phyloP scores from a whole-genome alignment of 2,329 filamentous ascomycete genomes.

The Ceratocystis colombiana region DNA sequence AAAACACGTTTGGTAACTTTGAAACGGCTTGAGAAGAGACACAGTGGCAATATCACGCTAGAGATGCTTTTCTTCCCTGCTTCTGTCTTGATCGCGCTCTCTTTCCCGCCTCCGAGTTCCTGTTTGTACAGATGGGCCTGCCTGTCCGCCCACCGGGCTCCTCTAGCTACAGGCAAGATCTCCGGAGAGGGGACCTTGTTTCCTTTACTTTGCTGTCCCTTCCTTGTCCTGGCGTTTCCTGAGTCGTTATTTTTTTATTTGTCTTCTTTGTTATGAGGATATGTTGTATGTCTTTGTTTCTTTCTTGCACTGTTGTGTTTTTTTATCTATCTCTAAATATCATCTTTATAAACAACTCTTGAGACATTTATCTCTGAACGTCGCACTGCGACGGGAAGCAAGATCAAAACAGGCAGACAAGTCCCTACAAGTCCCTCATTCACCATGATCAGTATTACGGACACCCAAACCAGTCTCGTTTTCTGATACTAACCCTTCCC shows the following conservation, averaged over 20 bases:
- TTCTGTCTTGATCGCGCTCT: not conserved
- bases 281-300: not conserved
- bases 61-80: not conserved
- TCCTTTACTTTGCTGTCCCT: constrained; percentile 12
- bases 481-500: not conserved
- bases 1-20: constrained; percentile 83
- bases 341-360: constrained; percentile 1
- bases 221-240: not conserved
- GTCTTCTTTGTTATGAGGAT: constrained; percentile 11
- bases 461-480: too few species aligned
- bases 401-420: too few species aligned
- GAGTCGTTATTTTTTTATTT: constrained; percentile 9
- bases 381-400: not conserved
- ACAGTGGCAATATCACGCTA: not conserved
- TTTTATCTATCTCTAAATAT: constrained; percentile 14
- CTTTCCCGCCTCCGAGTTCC: too few species aligned
- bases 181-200: not conserved
- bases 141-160: not conserved
- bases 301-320: not conserved
- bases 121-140: too few species aligned
- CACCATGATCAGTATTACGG: too few species aligned
- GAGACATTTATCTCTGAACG: not conserved
- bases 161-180: not conserved
- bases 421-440: too few species aligned
- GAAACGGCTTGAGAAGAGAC: constrained; percentile 33